A percentile compares a stretch with the other conserved stretches of the same genome.
Evolutionary conservation across 306 rosid species (phyloP).

Genomic region (Casuarina equisetifolia): DNA sequence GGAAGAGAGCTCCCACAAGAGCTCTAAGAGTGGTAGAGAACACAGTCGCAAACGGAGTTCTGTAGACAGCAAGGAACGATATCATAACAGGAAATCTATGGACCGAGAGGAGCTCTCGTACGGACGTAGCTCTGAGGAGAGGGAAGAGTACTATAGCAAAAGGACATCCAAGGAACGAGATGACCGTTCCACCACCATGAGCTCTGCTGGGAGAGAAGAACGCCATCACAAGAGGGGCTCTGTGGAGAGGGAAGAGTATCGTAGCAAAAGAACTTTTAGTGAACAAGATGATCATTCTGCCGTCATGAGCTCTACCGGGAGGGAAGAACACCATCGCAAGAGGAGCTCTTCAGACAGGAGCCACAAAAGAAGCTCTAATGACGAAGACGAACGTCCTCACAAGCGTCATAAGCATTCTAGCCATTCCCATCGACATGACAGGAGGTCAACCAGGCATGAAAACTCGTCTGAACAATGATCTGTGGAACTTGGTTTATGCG

Average conservation of each 20-base stretch:
- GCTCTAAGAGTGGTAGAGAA: constrained; percentile 36
- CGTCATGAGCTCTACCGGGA: constrained; percentile 31
- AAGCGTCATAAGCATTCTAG: constrained; percentile 36
- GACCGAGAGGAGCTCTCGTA: constrained; percentile 36
- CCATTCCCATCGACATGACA: constrained; percentile 40
- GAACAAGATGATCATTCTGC: constrained; percentile 47
- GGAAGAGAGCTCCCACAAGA: constrained; percentile 43
- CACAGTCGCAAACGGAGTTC: constrained; percentile 14
- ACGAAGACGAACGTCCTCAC: constrained; percentile 43
- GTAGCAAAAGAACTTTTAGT: constrained; percentile 31
- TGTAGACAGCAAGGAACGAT: constrained; percentile 31
- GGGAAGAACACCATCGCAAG: constrained; percentile 18
- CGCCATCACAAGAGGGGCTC: constrained; percentile 21
- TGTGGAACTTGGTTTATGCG: not conserved
- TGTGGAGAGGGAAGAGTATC: constrained; percentile 30
- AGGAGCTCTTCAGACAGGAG: not conserved
- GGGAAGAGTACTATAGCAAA: constrained; percentile 22
- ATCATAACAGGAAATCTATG: constrained; percentile 36
- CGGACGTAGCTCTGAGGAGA: constrained; percentile 37
- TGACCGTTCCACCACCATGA: constrained; percentile 24
- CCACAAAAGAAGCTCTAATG: constrained; percentile 34
- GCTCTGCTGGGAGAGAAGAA: constrained; percentile 33
- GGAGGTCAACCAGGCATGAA: constrained; percentile 9
- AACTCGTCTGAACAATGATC: not conserved
- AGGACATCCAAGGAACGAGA: constrained; percentile 18